Conservation (phyloP, 179 eudicot genomes). For the Silene vulgaris region DNA sequence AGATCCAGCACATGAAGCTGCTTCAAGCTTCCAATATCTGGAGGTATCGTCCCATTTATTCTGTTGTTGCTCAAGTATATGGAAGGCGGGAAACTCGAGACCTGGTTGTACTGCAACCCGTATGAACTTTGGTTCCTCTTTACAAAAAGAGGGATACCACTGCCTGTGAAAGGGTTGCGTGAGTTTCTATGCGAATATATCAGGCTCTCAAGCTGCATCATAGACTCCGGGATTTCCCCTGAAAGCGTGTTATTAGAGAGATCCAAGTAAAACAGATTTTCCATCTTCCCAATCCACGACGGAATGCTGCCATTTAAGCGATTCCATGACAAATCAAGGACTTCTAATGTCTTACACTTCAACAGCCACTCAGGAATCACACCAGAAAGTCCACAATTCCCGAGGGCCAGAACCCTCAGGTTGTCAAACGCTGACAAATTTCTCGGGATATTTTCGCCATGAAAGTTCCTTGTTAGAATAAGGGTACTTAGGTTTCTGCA, state of each 20-base stretch:
- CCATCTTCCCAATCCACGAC: slow-evolving; percentile 76
- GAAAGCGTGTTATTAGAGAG: slow-evolving; percentile 75
- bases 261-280: slow-evolving; percentile 72
- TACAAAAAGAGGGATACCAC: slow-evolving; percentile 67
- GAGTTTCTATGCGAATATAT: slow-evolving; percentile 32
- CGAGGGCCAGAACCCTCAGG: slow-evolving; percentile 60
- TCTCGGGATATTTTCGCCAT: slow-evolving; percentile 67
- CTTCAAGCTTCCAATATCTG: slow-evolving; percentile 58
- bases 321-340: slow-evolving; percentile 89
- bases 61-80: slow-evolving; percentile 58
- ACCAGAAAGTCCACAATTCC: slow-evolving; percentile 69
- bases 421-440: slow-evolving; percentile 46
- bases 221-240: slow-evolving; percentile 61
- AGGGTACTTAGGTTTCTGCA: slow-evolving; percentile 67
- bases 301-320: slow-evolving; percentile 64
- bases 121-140: slow-evolving; percentile 70
- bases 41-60: slow-evolving; percentile 57
- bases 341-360: slow-evolving; percentile 55
- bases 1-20: slow-evolving; percentile 81
- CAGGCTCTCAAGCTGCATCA: slow-evolving; percentile 63
- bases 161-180: slow-evolving; percentile 34
- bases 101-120: slow-evolving; percentile 78
- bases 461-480: slow-evolving; percentile 69
- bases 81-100: slow-evolving; percentile 84
- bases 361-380: slow-evolving; percentile 65